Evolutionary conservation across 2,329 filamentous ascomycete genomes (phyloP).

Genomic region (Fusarium sp.): DNA sequence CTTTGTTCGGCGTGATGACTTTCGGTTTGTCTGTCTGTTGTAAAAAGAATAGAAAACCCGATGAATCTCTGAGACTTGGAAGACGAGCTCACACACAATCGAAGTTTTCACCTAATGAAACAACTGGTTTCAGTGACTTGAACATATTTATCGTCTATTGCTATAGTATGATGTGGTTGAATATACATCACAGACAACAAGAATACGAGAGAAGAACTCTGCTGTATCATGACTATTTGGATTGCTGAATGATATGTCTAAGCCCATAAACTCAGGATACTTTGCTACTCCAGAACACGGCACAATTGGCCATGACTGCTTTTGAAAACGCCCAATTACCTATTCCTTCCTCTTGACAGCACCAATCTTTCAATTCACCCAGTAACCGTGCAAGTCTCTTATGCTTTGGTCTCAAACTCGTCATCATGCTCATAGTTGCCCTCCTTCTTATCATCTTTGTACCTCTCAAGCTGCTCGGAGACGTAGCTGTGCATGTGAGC

Average conservation of each 20-base stretch:
- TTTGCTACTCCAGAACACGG: not conserved
- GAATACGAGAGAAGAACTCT: not conserved
- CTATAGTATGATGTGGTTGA: not conserved
- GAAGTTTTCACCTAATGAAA: not conserved
- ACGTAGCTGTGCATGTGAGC: slow-evolving; percentile 84
- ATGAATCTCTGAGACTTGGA: not conserved
- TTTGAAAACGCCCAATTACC: slow-evolving; percentile 30
- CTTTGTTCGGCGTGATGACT: slow-evolving; percentile 17
- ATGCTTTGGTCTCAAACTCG: slow-evolving; percentile 57
- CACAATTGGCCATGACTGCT: slow-evolving; percentile 15
- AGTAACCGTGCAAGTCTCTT: slow-evolving; percentile 6
- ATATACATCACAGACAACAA: not conserved
- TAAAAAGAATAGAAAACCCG: not conserved
- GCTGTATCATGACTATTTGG: slow-evolving; percentile 11
- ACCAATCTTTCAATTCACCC: not conserved
- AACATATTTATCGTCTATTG: too few relatives aligned
- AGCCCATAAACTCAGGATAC: slow-evolving; percentile 16
- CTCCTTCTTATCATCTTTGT: slow-evolving; percentile 54
- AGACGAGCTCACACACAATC: not conserved
- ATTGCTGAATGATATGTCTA: slow-evolving; percentile 21
- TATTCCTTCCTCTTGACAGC: slow-evolving; percentile 13
- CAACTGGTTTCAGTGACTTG: not conserved
- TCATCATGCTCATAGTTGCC: slow-evolving; percentile 49
- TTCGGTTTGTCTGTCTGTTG: not conserved
- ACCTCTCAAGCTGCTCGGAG: slow-evolving; percentile 78